These are phyloP conservation scores for Tripterygium wilfordii DNA, from an alignment of 177 flowering plant genomes.

Conservation along the genomic window DNA sequence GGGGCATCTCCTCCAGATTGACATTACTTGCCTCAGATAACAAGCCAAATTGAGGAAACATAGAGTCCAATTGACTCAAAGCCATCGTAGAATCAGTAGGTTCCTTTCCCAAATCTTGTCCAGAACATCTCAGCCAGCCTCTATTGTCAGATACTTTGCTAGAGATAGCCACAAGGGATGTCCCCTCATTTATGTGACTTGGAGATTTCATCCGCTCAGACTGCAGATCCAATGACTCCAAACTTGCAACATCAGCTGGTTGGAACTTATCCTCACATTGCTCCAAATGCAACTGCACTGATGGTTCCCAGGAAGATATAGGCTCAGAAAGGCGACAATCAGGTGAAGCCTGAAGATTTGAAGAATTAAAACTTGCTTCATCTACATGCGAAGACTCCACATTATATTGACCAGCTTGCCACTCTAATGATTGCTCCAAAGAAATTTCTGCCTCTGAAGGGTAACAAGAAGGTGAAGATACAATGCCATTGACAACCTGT, in stretches of 20 bases:
- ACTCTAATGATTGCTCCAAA: constrained; percentile 2
- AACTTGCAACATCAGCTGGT: constrained; percentile 6
- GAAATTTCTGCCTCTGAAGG: constrained; percentile 3
- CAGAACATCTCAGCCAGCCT: too few relatives aligned
- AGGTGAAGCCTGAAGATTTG: constrained; percentile 3
- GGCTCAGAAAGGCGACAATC: constrained; percentile 1
- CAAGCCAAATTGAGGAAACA: constrained; percentile 16
- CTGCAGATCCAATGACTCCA: constrained; percentile 3
- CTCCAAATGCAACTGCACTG: constrained; percentile 4
- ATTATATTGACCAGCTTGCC: constrained; percentile 8
- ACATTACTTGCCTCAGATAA: constrained; percentile 19
- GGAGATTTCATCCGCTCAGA: constrained; percentile 4
- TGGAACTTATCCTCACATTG: not conserved
- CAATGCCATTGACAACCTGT: too few relatives aligned
- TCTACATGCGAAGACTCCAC: constrained; percentile 2
- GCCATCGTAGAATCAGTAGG: constrained; percentile 12
- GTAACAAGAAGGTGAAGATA: constrained; percentile 10
- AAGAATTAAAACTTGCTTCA: constrained; percentile 1
- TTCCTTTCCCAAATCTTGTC: too few relatives aligned
- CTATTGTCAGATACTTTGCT: too few relatives aligned
- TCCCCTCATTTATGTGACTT: constrained; percentile 8
- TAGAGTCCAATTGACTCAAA: constrained; percentile 9
- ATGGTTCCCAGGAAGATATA: constrained; percentile 5
- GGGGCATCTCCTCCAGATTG: constrained; percentile 39
- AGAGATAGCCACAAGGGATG: constrained; percentile 2